Conservation (phyloP, 2,329 filamentous ascomycete genomes). For the Graphilbum fragrans region DNA sequence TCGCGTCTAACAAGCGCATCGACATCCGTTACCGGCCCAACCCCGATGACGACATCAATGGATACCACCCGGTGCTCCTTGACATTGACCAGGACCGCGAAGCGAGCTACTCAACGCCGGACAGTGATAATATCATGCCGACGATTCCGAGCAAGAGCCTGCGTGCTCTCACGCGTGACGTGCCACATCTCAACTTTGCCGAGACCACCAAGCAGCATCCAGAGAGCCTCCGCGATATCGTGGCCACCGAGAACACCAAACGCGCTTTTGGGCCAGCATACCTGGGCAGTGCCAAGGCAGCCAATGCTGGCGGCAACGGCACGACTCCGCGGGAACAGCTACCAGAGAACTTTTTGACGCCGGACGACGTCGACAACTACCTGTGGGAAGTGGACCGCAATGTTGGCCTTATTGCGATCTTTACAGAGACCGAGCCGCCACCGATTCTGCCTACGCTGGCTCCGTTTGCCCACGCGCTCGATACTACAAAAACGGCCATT, state of each 20-base stretch:
- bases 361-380: conserved; percentile 64
- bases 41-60: conserved; percentile 17
- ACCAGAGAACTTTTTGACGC: conserved; percentile 54
- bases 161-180: conserved; percentile 35
- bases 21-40: conserved; percentile 44
- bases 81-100: conserved; percentile 67
- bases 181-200: conserved; percentile 37
- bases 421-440: conserved; percentile 14
- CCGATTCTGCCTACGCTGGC: conserved; percentile 36
- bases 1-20: conserved; percentile 63
- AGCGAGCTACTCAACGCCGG: conserved; percentile 58
- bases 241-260: conserved; percentile 21
- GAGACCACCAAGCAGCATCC: conserved; percentile 54
- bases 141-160: conserved; percentile 36
- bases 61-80: conserved; percentile 47
- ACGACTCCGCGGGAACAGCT: conserved; percentile 31
- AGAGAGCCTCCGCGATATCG: conserved; percentile 35
- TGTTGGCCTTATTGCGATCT: conserved; percentile 29
- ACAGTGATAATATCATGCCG: conserved; percentile 66
- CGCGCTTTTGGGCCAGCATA: conserved; percentile 9
- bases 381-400: conserved; percentile 49
- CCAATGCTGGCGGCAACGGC: conserved; percentile 16
- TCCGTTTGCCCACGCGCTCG: conserved; percentile 27
- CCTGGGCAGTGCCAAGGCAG: conserved; percentile 12
- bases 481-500: conserved; percentile 9